Base-by-base conservation (phyloP, 164 flowering plant species). In the Malania oleifera region DNA sequence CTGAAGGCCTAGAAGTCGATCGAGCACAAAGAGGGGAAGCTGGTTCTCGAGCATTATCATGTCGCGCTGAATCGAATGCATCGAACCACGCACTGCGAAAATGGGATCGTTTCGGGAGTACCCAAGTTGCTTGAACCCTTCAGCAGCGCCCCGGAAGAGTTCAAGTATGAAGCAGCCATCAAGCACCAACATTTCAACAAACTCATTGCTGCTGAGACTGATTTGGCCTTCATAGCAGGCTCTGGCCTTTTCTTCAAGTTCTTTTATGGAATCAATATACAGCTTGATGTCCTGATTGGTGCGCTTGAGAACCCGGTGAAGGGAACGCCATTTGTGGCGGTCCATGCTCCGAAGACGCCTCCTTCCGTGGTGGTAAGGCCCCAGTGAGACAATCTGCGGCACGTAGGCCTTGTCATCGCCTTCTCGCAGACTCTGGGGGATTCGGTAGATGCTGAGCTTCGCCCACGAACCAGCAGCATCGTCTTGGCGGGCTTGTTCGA, bases 41-140 rank as follows among this genome's bases (percentile, higher is more conserved):
- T 87, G 95, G 45, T 87, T 87, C 70, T 87, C 95, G 22, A 84
- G 77, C 85, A 87, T 77, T 26, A 87, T 79, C 81, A 87, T 78
- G 66, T 87, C 95, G 24, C 87, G 62, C 53, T 83, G 89, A 31
- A 87, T 77, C 1, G 84, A 76, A 50, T 84, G 86, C 84, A 87
- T 81, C 12, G 77, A 66, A 17, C 90, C 87, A 0, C 86, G 75
- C 78, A 82, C 78, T 15, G 86, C 82, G 44, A 87, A 87, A 20
- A 84, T 62, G 0, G 90, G 95, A 44, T 87, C 95, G 41, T 78
- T 76, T 17, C 78, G 68, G 9, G 81, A 64, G 60, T 85, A 85
- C 9, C 88, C 88, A 1, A 85, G 81, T 15, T 66, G 53, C 41
- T 62, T 57, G 67, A 85, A 85, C 54, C 88, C 85, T 9, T 53